Evolutionary conservation across 148 eudicot species (phyloP).

Genomic region (Rhododendron mucronatum): DNA sequence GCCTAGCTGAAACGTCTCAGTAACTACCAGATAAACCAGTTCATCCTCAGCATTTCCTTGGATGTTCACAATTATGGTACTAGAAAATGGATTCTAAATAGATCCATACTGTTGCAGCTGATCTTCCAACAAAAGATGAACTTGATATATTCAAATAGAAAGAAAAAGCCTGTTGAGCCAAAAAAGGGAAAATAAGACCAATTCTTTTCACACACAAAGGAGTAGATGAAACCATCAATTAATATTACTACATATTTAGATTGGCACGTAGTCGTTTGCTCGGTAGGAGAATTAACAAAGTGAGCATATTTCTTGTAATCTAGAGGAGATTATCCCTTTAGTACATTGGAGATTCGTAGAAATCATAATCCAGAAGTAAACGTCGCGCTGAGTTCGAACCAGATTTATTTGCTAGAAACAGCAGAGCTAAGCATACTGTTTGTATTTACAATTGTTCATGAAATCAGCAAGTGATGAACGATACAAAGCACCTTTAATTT

Average conservation of each 20-base stretch:
- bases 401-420: background rate
- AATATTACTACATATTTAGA: background rate
- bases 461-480: slow-evolving; percentile 15
- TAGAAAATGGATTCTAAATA: background rate
- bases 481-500: slow-evolving; percentile 4
- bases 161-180: no score
- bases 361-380: background rate
- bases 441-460: slow-evolving; percentile 12
- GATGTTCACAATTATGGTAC: background rate
- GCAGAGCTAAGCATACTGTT: slow-evolving; percentile 8
- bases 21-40: background rate
- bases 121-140: background rate
- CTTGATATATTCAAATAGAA: background rate
- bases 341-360: background rate
- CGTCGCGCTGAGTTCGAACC: background rate
- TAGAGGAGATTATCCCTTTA: background rate
- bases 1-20: background rate
- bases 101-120: background rate
- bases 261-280: background rate
- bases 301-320: background rate
- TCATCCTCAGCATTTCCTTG: background rate
- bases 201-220: background rate
- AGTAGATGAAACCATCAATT: background rate
- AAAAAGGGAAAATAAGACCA: background rate
- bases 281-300: background rate